phyloP scores from a whole-genome alignment of 768 basidiomycete genomes.

The Rhizopogon vesiculosus region DNA sequence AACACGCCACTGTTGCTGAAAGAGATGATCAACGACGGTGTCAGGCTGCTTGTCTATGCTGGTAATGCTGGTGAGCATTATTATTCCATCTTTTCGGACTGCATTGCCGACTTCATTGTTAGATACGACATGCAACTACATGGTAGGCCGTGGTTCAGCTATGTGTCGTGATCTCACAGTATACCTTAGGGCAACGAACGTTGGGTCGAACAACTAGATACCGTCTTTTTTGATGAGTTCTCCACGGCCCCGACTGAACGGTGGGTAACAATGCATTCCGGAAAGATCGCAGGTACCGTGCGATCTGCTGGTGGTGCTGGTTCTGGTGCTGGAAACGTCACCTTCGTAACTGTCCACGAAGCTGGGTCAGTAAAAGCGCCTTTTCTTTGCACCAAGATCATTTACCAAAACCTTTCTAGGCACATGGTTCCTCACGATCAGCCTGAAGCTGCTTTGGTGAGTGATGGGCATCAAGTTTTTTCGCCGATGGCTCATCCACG shows the following conservation, averaged over 20 bases:
- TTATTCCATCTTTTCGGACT: background rate
- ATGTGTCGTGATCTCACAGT: background rate
- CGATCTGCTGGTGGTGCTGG: conserved; percentile 63
- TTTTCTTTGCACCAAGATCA: background rate
- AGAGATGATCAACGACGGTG: conserved; percentile 75
- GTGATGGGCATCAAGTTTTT: conserved; percentile 14
- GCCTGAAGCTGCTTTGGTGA: conserved; percentile 77
- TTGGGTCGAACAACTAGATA: conserved; percentile 65
- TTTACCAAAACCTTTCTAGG: conserved; percentile 31
- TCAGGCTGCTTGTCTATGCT: conserved; percentile 86
- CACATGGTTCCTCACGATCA: conserved; percentile 93
- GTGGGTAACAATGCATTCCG: conserved; percentile 51
- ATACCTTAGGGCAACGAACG: conserved; percentile 64
- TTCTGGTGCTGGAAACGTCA: conserved; percentile 74
- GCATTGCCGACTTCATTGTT: conserved; percentile 10
- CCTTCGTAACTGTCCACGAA: conserved; percentile 72
- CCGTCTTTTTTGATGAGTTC: conserved; percentile 61
- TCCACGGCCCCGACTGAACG: conserved; percentile 39
- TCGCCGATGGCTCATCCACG: background rate
- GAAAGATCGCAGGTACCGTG: conserved; percentile 61
- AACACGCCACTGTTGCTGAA: conserved; percentile 77
- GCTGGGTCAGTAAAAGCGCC: conserved; percentile 60
- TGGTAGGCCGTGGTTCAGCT: conserved; percentile 35
- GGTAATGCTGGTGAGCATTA: conserved; percentile 64
- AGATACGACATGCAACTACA: conserved; percentile 89